Evolutionary conservation across 805 yeast species (phyloP).

Genomic region (Candida railenensis): DNA sequence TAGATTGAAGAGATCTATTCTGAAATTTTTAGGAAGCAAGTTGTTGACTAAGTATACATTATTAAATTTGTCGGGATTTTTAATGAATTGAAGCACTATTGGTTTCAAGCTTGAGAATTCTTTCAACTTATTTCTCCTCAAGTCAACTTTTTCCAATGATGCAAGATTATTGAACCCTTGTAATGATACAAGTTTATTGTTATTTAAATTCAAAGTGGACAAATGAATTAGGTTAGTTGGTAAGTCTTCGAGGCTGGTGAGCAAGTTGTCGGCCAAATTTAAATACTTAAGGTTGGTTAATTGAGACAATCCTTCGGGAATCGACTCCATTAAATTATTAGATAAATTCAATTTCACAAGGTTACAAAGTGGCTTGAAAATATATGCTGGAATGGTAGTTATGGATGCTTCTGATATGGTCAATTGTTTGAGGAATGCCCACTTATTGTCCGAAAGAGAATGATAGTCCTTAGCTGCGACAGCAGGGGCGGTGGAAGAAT

Average conservation of each 20-base stretch:
- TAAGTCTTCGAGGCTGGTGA: conserved; percentile 30
- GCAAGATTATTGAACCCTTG: conserved; percentile 45
- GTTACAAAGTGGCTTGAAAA: conserved; percentile 39
- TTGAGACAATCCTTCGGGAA: conserved; percentile 56
- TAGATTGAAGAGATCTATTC: conserved; percentile 56
- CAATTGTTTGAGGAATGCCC: conserved; percentile 42
- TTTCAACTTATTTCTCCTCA: conserved; percentile 46
- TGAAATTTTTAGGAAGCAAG: conserved; percentile 42
- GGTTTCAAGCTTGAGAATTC: conserved; percentile 35
- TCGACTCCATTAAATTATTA: conserved; percentile 44
- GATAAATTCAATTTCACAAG: conserved; percentile 55
- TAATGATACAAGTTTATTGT: conserved; percentile 43
- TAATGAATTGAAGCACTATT: conserved; percentile 32
- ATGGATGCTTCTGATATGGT: conserved; percentile 42
- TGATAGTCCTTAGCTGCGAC: conserved; percentile 15
- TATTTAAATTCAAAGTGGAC: conserved; percentile 49
- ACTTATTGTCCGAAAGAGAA: conserved; percentile 32
- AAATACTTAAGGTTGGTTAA: conserved; percentile 47
- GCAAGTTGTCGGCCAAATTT: conserved; percentile 42
- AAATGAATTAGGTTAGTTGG: conserved; percentile 35
- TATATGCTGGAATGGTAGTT: conserved; percentile 29
- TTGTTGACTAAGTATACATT: conserved; percentile 45
- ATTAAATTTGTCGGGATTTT: conserved; percentile 29
- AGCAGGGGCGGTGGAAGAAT: background rate
- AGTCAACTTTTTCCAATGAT: conserved; percentile 50